These are phyloP conservation scores for Nasturtium officinale DNA, from an alignment of 345 rosid genomes.

Conservation along the genomic window DNA sequence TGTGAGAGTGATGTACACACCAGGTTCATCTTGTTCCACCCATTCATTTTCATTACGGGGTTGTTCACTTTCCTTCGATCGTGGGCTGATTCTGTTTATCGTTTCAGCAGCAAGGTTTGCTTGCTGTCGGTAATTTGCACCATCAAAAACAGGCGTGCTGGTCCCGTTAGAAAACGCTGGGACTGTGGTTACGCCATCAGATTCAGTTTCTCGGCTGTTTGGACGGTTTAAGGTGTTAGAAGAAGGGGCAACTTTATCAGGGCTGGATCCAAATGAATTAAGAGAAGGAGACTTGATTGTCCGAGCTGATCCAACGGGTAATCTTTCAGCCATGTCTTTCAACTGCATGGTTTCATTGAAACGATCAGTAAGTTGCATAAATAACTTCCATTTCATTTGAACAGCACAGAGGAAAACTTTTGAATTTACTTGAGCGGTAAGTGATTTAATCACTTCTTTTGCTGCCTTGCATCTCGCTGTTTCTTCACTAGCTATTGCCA, in stretches of 20 bases:
- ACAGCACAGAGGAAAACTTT: neutral
- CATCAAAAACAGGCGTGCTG: conserved; percentile 50
- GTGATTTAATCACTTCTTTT: conserved; percentile 98
- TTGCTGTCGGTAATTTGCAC: conserved; percentile 44
- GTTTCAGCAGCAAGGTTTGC: conserved; percentile 54
- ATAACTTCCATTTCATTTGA: neutral
- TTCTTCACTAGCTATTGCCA: conserved; percentile 88
- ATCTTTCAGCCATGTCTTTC: conserved; percentile 93
- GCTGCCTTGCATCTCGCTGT: conserved; percentile 96
- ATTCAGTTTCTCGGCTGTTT: conserved; percentile 57
- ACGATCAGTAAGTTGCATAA: conserved; percentile 13
- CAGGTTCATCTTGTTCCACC: conserved; percentile 99
- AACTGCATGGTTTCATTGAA: conserved; percentile 48
- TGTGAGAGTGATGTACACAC: conserved; percentile 92
- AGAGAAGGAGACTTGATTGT: conserved; percentile 59
- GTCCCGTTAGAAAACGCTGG: conserved; percentile 58
- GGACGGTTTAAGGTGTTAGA: conserved; percentile 50
- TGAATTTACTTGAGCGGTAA: conserved; percentile 84
- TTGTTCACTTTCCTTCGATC: conserved; percentile 60
- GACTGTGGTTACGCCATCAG: conserved; percentile 44
- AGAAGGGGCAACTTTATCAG: conserved; percentile 51
- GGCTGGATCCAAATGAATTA: conserved; percentile 61
- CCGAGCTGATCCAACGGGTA: conserved; percentile 65
- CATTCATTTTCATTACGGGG: conserved; percentile 49
- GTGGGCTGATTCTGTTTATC: conserved; percentile 58